Percentiles rank a stretch among this genome's conserved stretches.
These are phyloP conservation scores for Mollisiaceae sp. DNA, from an alignment of 2,329 filamentous ascomycete species.

Conservation along the genomic window DNA sequence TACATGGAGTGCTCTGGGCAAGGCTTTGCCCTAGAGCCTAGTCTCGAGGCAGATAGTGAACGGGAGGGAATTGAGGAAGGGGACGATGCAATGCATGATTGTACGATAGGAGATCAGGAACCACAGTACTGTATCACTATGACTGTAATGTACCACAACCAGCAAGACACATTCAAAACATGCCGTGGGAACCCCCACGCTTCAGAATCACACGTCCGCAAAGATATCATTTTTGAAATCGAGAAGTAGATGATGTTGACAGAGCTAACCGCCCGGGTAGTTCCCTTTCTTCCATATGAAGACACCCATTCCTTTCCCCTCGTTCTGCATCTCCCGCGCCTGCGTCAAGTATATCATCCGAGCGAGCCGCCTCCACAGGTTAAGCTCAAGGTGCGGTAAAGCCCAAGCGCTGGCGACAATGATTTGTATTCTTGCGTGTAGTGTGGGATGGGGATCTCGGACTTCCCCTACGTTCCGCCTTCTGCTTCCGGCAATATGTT, in stretches of 20 bases:
- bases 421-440: not conserved
- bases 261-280: not conserved
- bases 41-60: not conserved
- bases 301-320: not conserved
- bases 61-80: not conserved
- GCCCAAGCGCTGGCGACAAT: not conserved
- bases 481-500: not conserved
- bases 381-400: not conserved
- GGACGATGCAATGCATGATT: conserved; percentile 7
- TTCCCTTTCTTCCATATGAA: conserved; percentile 15
- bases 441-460: conserved; percentile 1
- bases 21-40: not conserved
- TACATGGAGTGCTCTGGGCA: not conserved
- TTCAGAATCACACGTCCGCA: not conserved
- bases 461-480: not conserved
- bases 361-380: not conserved
- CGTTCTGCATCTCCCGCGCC: not conserved
- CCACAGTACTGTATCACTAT: conserved; percentile 11
- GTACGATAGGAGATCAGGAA: conserved; percentile 12
- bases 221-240: not conserved
- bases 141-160: not conserved
- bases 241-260: not conserved
- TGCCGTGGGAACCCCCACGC: not conserved
- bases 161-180: not conserved
- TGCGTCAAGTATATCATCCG: conserved; percentile 5